Base-by-base conservation (phyloP, 257 asterid species). In the Gentiana macrophylla region DNA sequence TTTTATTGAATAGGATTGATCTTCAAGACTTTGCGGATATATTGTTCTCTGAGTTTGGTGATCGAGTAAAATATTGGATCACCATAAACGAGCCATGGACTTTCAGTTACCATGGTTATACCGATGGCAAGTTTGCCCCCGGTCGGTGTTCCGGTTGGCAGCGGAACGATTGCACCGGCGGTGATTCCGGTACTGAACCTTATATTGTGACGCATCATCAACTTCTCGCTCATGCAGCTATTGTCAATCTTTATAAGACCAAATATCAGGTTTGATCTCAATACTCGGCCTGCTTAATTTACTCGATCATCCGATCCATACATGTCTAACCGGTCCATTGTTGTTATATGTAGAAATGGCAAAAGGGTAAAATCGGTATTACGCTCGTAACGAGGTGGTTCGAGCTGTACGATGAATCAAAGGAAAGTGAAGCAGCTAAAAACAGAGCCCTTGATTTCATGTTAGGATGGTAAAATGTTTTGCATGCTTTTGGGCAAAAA, bases 21-120 rank as follows among this genome's bases (percentile, higher is more conserved):
- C 80, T 51, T 47, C 41, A 6, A 60, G 79, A 74, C 53, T 83
- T 56, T 48, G 80, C 69, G 33, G 70, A 75, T 1, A 38, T 78
- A 7, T 83, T 85, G 50, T 79, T 82, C 57, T 64, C 72, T 49
- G 76, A 79, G 65, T 82, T 82, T 51, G 86, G 91, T 0, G 83
- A 83, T 52, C 73, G 83, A 11, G 70, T 83, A 0, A 75, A 80
- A 67, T 10, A 71, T 5, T 82, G 86, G 86, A 55, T 63, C 37
- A 82, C 84, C 0, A 3, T 79, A 0, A 79, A 82, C 7, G 91
- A 82, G 51, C 79, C 84, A 24, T 63, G 51, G 15, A 52, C 52
- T 0, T 79, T 50, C 38, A 4, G 44, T 11, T 55, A 33, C 11
- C 41, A 11, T 0, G 92, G 85, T 2, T 83, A 83, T n/a, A 87